A percentile compares a stretch with the other conserved stretches of the same genome.
Conservation (phyloP, 495 filamentous ascomycete species). For the Aspergillus kassunensis region DNA sequence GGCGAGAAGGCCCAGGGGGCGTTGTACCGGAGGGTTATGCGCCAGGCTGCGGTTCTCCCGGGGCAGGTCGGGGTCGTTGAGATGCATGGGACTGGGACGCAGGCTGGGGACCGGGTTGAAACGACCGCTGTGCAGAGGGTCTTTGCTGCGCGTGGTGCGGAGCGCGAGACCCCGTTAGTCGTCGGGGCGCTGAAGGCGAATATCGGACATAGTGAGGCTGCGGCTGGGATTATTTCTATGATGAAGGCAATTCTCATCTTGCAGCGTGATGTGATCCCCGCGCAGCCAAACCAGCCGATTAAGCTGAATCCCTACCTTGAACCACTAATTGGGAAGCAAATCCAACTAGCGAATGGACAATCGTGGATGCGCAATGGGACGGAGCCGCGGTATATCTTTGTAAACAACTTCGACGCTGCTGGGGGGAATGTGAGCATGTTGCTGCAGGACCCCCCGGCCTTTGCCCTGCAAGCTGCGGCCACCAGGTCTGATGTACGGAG, state of each 20-base stretch:
- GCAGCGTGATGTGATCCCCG: slow-evolving; percentile 26
- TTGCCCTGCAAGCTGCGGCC: no score
- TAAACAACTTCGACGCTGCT: slow-evolving; percentile 28
- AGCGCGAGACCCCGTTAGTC: slow-evolving; percentile 6
- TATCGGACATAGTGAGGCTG: slow-evolving; percentile 36
- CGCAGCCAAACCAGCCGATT: slow-evolving; percentile 34
- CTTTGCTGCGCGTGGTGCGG: slow-evolving; percentile 15
- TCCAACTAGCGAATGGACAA: not conserved
- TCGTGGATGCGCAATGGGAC: not conserved
- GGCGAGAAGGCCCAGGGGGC: slow-evolving; percentile 44
- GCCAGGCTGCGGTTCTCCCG: slow-evolving; percentile 40
- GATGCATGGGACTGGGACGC: slow-evolving; percentile 45
- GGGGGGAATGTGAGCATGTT: slow-evolving; percentile 3
- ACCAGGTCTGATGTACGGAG: not conserved
- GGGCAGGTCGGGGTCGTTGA: slow-evolving; percentile 49
- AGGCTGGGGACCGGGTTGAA: slow-evolving; percentile 33
- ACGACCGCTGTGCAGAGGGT: slow-evolving; percentile 22
- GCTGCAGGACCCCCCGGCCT: not conserved
- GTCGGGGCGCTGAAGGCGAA: slow-evolving; percentile 34
- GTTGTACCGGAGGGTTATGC: slow-evolving; percentile 40
- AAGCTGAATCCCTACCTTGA: slow-evolving; percentile 31
- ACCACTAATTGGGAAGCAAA: slow-evolving; percentile 10
- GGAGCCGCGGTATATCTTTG: slow-evolving; percentile 4
- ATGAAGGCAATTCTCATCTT: slow-evolving; percentile 34
- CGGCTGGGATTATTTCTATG: slow-evolving; percentile 23